phyloP scores from a whole-genome alignment of 2,329 filamentous ascomycete genomes.

The Dryadomyces quercus-mongolicae region DNA sequence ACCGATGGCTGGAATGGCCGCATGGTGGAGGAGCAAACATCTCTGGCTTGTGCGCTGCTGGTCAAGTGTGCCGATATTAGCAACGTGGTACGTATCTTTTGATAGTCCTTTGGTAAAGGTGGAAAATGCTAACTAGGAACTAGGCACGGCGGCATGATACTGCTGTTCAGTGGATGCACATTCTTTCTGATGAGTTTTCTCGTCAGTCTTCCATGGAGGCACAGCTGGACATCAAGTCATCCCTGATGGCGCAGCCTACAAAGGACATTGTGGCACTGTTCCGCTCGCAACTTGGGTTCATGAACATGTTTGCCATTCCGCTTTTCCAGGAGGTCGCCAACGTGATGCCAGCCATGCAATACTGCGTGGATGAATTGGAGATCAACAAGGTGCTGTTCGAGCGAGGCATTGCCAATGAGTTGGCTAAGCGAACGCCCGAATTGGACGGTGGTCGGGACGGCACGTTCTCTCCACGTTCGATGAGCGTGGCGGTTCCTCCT shows the following conservation, averaged over 20 bases:
- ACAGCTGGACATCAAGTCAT: constrained; percentile 77
- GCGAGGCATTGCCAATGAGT: constrained; percentile 50
- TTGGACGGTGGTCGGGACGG: constrained; percentile 26
- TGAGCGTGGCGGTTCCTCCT: constrained; percentile 24
- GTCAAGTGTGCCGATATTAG: constrained; percentile 99
- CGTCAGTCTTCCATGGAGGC: constrained; percentile 86
- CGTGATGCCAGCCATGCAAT: constrained; percentile 72
- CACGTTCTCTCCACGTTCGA: constrained; percentile 31
- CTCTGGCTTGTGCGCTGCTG: constrained; percentile 75
- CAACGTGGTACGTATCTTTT: constrained; percentile 66
- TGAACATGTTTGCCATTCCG: constrained; percentile 89
- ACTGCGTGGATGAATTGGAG: constrained; percentile 71
- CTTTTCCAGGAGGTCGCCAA: constrained; percentile 82
- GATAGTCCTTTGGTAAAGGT: neutral
- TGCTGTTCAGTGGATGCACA: constrained; percentile 80
- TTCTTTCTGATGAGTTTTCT: constrained; percentile 90
- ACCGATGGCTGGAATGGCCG: constrained; percentile 68
- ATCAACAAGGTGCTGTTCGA: constrained; percentile 68
- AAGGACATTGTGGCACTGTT: constrained; percentile 74
- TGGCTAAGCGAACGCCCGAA: constrained; percentile 33
- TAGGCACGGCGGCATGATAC: constrained; percentile 74
- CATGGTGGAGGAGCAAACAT: constrained; percentile 62
- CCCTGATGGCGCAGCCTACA: constrained; percentile 72
- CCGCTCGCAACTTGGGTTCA: constrained; percentile 86
- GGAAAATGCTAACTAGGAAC: constrained; percentile 6